Conservation (phyloP, 192 early-diverging fungal species). For the Mortierella alpina region DNA sequence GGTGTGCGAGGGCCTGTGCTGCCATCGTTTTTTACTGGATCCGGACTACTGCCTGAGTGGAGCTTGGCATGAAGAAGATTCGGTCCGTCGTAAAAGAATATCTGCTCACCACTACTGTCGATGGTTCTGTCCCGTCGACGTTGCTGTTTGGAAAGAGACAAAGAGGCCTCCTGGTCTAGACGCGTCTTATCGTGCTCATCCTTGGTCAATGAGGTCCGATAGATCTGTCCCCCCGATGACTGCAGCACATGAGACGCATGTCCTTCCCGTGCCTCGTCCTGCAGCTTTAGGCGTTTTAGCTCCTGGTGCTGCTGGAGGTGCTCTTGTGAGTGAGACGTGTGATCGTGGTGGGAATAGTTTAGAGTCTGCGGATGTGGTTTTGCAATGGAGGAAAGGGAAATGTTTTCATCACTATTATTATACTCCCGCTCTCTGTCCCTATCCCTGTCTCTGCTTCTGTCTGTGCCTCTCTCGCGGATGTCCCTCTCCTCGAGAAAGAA, state of each 20-base stretch:
- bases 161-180: background rate
- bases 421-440: slow-evolving; percentile 5
- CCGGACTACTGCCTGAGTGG: slow-evolving; percentile 2
- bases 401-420: slow-evolving; percentile 1
- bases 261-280: background rate
- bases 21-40: slow-evolving; percentile 6
- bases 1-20: slow-evolving; percentile 11
- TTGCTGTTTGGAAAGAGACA: background rate
- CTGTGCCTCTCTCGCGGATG: background rate
- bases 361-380: slow-evolving; percentile 33
- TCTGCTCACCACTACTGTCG: slow-evolving; percentile 36
- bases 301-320: slow-evolving; percentile 3
- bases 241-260: background rate
- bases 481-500: slow-evolving; percentile 14
- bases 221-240: background rate
- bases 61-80: slow-evolving; percentile 40
- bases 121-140: slow-evolving; percentile 17
- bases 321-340: background rate
- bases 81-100: slow-evolving; percentile 44
- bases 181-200: background rate
- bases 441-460: slow-evolving; percentile 10
- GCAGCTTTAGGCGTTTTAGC: background rate
- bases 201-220: background rate
- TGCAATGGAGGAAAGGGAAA: slow-evolving; percentile 8
- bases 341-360: slow-evolving; percentile 11